Evolutionary conservation across 768 basidiomycete species (phyloP).

Genomic region (Termitomyces sp.): DNA sequence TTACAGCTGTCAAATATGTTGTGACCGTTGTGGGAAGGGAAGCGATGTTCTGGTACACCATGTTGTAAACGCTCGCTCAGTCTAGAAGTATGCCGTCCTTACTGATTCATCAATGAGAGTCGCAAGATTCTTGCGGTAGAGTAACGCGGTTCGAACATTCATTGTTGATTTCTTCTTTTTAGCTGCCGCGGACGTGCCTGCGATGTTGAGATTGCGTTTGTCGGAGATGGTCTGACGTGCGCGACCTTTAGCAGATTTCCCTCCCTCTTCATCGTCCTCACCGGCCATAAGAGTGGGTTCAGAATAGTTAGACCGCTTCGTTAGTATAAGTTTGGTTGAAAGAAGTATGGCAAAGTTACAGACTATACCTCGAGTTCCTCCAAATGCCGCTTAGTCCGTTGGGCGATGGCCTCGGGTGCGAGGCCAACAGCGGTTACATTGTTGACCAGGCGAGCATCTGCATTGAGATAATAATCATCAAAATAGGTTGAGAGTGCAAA

Average conservation of each 20-base stretch:
- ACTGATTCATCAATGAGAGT: constrained; percentile 79
- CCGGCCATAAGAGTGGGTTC: constrained; percentile 47
- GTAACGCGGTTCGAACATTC: constrained; percentile 72
- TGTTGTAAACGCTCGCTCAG: constrained; percentile 5
- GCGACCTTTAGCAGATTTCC: constrained; percentile 54
- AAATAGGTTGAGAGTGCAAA: not conserved
- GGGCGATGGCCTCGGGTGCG: constrained; percentile 64
- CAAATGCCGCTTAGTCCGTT: constrained; percentile 71
- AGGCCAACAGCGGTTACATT: constrained; percentile 37
- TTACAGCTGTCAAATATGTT: constrained; percentile 67
- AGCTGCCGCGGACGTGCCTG: constrained; percentile 43
- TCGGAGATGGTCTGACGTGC: constrained; percentile 78
- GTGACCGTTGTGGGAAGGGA: constrained; percentile 47
- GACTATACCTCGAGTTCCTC: constrained; percentile 75
- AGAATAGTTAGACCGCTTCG: constrained; percentile 73
- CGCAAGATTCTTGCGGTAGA: constrained; percentile 78
- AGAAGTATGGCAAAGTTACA: constrained; percentile 1
- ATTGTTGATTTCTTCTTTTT: constrained; percentile 77
- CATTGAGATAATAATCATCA: constrained; percentile 5
- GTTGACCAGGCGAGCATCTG: constrained; percentile 48
- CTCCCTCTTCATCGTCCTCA: constrained; percentile 43
- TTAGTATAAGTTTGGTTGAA: constrained; percentile 8
- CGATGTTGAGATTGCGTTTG: constrained; percentile 53
- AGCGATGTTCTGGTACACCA: constrained; percentile 47
- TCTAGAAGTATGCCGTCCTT: constrained; percentile 22